Evolutionary conservation across 768 basidiomycete species (phyloP).

Genomic region (Boletus bicolor): DNA sequence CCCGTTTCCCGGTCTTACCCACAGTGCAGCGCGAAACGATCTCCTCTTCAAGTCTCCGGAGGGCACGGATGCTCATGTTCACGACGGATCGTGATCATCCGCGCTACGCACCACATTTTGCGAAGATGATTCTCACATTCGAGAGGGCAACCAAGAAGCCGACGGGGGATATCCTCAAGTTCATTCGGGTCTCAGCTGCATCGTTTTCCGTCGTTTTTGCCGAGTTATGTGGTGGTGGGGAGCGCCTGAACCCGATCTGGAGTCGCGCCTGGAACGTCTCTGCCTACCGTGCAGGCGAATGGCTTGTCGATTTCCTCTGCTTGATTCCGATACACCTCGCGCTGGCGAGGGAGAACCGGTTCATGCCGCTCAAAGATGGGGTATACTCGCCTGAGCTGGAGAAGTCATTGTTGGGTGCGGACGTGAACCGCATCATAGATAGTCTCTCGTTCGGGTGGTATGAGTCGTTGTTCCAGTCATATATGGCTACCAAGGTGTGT

Average conservation of each 20-base stretch:
- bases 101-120: constrained; percentile 42
- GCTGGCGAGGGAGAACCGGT: constrained; percentile 55
- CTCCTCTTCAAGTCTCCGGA: constrained; percentile 32
- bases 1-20: constrained; percentile 54
- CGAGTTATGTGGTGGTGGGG: constrained; percentile 2
- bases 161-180: constrained; percentile 38
- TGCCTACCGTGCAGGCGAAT: constrained; percentile 49
- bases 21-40: constrained; percentile 49
- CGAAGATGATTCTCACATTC: constrained; percentile 43
- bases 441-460: constrained; percentile 61
- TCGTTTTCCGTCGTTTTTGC: constrained; percentile 28
- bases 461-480: constrained; percentile 60
- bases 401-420: constrained; percentile 53
- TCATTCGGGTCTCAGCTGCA: constrained; percentile 34
- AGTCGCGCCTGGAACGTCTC: constrained; percentile 33
- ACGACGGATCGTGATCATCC: constrained; percentile 37
- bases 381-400: constrained; percentile 50
- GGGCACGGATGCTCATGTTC: constrained; percentile 39
- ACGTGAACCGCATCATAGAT: constrained; percentile 55
- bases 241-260: background rate
- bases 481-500: constrained; percentile 53
- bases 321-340: constrained; percentile 65
- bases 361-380: constrained; percentile 59
- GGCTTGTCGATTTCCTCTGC: constrained; percentile 59
- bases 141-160: constrained; percentile 53